Base-by-base conservation (phyloP, 2,329 filamentous ascomycete genomes). In the Domatiomyces globalis region DNA sequence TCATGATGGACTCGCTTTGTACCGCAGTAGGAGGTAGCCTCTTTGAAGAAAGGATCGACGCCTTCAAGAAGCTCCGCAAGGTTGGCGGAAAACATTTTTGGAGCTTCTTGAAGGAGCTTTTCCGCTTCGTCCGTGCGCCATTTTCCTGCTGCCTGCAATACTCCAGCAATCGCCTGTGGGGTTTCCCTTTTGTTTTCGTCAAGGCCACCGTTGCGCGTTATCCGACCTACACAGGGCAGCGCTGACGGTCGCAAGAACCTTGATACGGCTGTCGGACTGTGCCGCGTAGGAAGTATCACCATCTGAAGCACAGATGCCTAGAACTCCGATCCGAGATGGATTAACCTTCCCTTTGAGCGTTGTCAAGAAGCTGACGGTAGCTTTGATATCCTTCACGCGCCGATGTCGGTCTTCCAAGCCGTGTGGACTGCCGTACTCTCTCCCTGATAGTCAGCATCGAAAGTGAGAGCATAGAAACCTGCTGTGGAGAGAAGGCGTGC, bases 221-320 rank as follows among this genome's bases (percentile, higher is more conserved):
- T 60, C 25, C 49, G 47, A 22, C 68, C 66, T n/a, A 68, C 53
- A 48, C 62, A 63, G 1, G 61, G 63, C n/a, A 1, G 57, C 61
- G 36, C 57, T 63, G 10, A 65, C 52, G 2, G 64, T 67, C 2
- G 65, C 69, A 5, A 67, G 54, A 6, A 67, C 67, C 49, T 65
- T 65, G 55, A 72, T 67, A 12, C 69, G 68, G 8, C 52, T 43
- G 46, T 72, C 66, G 2, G 64, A 60, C 50, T 66, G 62, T 5
- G 69, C 63, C 1, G 68, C 66, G 46, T 60, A 63, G 5, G 62
- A 55, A 1, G 58, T 62, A 48, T 70, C 71, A 36, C 54, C 55
- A 10, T 69, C 68, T 0, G 62, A 63, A 1, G 63, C 65, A 49
- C 68, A 71, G 49, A 71, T 67, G 2, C 69, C 69, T 0, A 71